Evolutionary conservation across 2,329 filamentous ascomycete species (phyloP), one percentile per base, ranked within the genome.

Genomic region (Alternaria triticimaculans): DNA sequence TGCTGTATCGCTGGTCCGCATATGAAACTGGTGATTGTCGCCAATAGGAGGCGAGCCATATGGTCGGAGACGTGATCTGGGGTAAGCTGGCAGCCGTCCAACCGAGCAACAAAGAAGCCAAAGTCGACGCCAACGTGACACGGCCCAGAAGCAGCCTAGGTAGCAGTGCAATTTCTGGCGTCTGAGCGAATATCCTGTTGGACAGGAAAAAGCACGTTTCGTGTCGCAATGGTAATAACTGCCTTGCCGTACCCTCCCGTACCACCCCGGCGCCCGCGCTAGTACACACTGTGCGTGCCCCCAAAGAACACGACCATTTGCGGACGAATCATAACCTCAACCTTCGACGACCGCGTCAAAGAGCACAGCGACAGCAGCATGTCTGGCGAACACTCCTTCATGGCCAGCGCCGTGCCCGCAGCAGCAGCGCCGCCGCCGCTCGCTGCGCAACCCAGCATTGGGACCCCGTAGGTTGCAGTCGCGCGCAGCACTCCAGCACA

Each of bases 321-420:
- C 56, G 56, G 66, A 61, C 68, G 56, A 60, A 62, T 63, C 72
- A 69, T 66, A 60, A 69, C 69, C 50, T 57, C 59, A 56, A 66
- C 64, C 58, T 55, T 66, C 65, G 61, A 69, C 64, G 20, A 60
- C 65, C 45, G 30, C 55, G 60, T 55, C 28, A 48, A 49, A 55
- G 21, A 62, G 55, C 55, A 49, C 51, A 48, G 48, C 55, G 57
- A 60, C 63, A 74, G 48, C 69, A 56, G 30, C 49, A 80, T 80
- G 78, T 73, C 72, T 44, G 73, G 76, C 70, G 78, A 80, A 67
- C 75, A 79, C 67, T 79, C 75, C 67, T 81, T 80, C 77, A 80
- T 80, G 78, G 74, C 76, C 53, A 71, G 65, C 46, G 65, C 76
- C 46, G 67, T 68, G 60, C 66, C 74, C n/a, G 55, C 73, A 9